Evolutionary conservation across 2,329 filamentous ascomycete species (phyloP).

Genomic region (Colletotrichum sp.): DNA sequence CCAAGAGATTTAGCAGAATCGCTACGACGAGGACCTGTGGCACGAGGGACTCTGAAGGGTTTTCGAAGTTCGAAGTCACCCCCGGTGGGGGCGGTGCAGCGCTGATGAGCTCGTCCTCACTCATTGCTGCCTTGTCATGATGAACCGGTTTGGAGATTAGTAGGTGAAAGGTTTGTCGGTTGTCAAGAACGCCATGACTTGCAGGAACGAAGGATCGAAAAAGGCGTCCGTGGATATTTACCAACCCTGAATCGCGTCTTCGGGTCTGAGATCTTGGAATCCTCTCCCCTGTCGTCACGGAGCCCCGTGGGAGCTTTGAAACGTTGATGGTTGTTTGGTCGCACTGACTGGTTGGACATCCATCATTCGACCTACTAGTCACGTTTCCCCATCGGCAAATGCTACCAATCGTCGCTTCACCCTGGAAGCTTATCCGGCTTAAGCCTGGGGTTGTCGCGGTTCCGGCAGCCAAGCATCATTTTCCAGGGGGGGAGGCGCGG

Average conservation of each 20-base stretch:
- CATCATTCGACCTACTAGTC: neutral
- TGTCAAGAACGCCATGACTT: neutral
- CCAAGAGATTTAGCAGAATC: constrained; percentile 11
- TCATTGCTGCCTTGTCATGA: constrained; percentile 10
- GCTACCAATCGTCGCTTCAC: neutral
- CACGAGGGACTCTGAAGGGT: constrained; percentile 8
- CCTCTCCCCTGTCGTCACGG: neutral
- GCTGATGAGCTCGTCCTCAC: neutral
- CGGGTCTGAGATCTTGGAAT: neutral
- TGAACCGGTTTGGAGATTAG: neutral
- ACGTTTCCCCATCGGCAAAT: neutral
- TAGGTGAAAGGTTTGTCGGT: neutral
- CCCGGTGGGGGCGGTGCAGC: neutral
- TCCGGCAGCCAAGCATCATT: neutral
- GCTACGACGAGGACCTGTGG: constrained; percentile 12
- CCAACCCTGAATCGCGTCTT: neutral
- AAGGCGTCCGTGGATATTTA: neutral
- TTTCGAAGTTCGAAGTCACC: constrained; percentile 10
- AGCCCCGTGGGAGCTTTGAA: neutral
- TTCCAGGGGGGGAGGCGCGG: neutral
- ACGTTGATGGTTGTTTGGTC: neutral
- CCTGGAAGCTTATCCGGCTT: neutral
- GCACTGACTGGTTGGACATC: constrained; percentile 12
- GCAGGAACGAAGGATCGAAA: neutral
- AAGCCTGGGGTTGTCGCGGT: neutral